Base-by-base conservation (phyloP, 306 rosid species). In the Trifolium repens region DNA sequence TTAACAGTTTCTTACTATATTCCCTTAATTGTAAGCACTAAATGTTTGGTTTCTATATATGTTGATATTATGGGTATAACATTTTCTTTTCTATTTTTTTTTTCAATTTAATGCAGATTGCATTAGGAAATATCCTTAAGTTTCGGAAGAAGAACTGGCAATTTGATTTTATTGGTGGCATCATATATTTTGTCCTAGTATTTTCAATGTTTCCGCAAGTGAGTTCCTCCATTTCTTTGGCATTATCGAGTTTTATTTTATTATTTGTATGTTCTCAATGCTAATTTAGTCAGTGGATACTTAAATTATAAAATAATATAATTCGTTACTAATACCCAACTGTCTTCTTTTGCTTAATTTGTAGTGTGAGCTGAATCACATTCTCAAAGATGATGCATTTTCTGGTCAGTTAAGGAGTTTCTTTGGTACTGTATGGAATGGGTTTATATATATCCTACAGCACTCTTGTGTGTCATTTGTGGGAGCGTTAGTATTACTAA, bases 121-220 rank as follows among this genome's bases (percentile, higher is more conserved):
- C 99, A 19, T 65, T 94, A 30, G 93, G 99, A 70, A 94, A 94
- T 80, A 94, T 94, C 77, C 86, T 92, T 71, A 96, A 96, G 80
- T 96, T 92, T 80, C 90, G 98, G 19, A 96, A 90, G 91, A 96
- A 92, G 88, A 96, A 96, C 76, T 96, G 99, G 99, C 99, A 92
- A 83, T 96, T 96, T 85, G 99, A 96, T 89, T 90, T 94, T 84
- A 94, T 92, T 76, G 99, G 99, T 72, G 99, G 99, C 82, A 92
- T 94, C 68, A 94, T 94, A 81, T 94, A 94, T 87, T 94, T 94
- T 78, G 22, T 88, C 32, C 80, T 94, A 78, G 93, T 84, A 39
- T 94, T 92, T 80, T 94, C 99, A 46, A 87, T 94, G 98, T 94
- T 94, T 84, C 99, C 99, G 12, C 99, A 90, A 82, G 99, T 92